phyloP scores from a whole-genome alignment of 768 basidiomycete species.

The Leccinum truebloodii region DNA sequence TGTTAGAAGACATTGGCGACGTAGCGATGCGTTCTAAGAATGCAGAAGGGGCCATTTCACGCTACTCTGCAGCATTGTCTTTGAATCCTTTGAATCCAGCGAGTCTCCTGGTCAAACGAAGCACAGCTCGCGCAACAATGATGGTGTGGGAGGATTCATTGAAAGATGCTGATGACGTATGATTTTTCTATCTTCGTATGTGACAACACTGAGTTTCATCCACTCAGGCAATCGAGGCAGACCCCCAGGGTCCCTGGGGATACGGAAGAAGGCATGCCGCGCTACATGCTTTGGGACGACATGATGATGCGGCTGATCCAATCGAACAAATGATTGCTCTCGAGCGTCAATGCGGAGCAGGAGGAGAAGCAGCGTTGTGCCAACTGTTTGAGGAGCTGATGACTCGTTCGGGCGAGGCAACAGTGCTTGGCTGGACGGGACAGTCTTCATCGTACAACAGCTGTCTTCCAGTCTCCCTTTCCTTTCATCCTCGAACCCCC shows the following conservation, averaged over 20 bases:
- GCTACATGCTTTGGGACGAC: not conserved
- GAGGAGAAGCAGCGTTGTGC: too few relatives aligned
- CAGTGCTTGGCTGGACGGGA: too few relatives aligned
- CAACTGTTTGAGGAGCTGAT: too few relatives aligned
- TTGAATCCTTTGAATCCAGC: not conserved
- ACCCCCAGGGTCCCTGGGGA: not conserved
- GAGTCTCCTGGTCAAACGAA: slow-evolving; percentile 10
- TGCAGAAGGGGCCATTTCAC: not conserved
- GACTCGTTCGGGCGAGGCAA: too few relatives aligned
- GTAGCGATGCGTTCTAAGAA: not conserved
- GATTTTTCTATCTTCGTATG: too few relatives aligned
- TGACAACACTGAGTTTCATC: not conserved
- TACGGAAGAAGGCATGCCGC: slow-evolving; percentile 3
- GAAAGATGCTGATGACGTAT: slow-evolving; percentile 1
- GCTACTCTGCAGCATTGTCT: not conserved
- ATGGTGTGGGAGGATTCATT: slow-evolving; percentile 9
- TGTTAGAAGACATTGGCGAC: not conserved
- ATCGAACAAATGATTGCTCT: not conserved
- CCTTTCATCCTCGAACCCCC: too few relatives aligned
- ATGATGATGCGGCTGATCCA: not conserved
- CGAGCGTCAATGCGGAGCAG: too few relatives aligned
- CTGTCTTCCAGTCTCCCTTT: too few relatives aligned
- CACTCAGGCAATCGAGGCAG: slow-evolving; percentile 1
- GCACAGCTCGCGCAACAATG: not conserved
- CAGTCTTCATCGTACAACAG: too few relatives aligned